A percentile compares a stretch with the other conserved stretches of the same genome.
phyloP scores from a whole-genome alignment of 805 yeast species.

The Wickerhamiella vanderwaltii region DNA sequence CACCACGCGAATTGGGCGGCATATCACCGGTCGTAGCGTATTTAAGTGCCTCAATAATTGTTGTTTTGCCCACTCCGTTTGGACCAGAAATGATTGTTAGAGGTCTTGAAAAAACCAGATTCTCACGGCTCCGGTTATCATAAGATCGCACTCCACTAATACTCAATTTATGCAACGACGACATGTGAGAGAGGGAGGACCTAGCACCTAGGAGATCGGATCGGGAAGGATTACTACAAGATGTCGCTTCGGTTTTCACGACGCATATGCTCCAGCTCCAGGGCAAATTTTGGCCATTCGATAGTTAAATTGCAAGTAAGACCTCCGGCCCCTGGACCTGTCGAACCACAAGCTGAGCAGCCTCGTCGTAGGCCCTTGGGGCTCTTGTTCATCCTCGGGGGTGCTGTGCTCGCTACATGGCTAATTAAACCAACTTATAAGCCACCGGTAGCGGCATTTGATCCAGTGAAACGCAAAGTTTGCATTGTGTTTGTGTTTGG shows the following conservation, averaged over 20 bases:
- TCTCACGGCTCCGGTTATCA: slow-evolving; percentile 70
- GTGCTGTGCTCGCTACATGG: slow-evolving; percentile 18
- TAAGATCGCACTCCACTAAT: slow-evolving; percentile 87
- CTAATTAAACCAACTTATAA: slow-evolving; percentile 17
- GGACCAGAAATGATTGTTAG: slow-evolving; percentile 89
- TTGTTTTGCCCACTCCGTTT: slow-evolving; percentile 94
- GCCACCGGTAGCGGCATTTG: slow-evolving; percentile 19
- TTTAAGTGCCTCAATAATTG: slow-evolving; percentile 85
- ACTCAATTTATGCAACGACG: slow-evolving; percentile 37
- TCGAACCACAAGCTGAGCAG: neutral
- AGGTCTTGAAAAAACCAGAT: slow-evolving; percentile 81
- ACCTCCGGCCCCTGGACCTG: slow-evolving; percentile 1
- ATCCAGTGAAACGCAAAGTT: slow-evolving; percentile 18
- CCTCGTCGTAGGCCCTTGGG: neutral
- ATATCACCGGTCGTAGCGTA: slow-evolving; percentile 92
- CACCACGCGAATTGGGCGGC: slow-evolving; percentile 93
- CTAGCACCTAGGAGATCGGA: too few species aligned
- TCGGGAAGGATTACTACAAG: too few species aligned
- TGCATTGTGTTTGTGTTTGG: slow-evolving; percentile 20
- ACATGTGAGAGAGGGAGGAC: slow-evolving; percentile 17
- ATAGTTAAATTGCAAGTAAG: too few species aligned
- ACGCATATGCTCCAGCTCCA: too few species aligned
- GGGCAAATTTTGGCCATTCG: too few species aligned
- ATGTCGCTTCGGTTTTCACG: too few species aligned
- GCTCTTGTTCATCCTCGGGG: slow-evolving; percentile 17